Evolutionary conservation across 2,329 filamentous ascomycete species (phyloP), one percentile per base, ranked within the genome.

Genomic region (Tolypocladium paradoxum): DNA sequence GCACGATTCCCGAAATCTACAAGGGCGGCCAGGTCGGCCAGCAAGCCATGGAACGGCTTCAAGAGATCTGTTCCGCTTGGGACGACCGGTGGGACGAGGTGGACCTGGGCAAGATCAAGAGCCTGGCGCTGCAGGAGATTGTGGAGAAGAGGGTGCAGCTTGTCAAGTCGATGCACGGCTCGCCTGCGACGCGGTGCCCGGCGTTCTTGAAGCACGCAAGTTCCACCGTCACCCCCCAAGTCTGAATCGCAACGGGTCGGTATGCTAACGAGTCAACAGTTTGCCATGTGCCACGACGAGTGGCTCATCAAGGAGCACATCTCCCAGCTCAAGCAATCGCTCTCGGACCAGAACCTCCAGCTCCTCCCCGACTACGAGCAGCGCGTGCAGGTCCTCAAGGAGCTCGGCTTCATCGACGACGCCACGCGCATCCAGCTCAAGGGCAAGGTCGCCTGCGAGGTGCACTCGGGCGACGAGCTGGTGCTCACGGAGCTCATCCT

Each of bases 301-400:
- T 97, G 92, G 90, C 79, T 95, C 48, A 90, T 99, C 68, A 89
- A 93, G 67, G 90, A 96, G 67, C 91, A 95, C 62, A 96, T 99
- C 61, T 82, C 84, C 16, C 84, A 91, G 56, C 77, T 99, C 55
- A 89, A 91, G 56, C 86, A 90, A 64, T 78, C 92, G 31, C 90
- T 97, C 72, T 96, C 93, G 1, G 90, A 97, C 67, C 92, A 97
- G 67, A 97, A 97, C 65, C 81, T 99, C 2, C 91, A 96, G 65
- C 80, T 99, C 5, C 80, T 99, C 11, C 93, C 93, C 0, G 93
- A 99, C 70, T 99, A 99, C 65, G 88, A 97, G 65, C 93, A 97
- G 71, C 86, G 93, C 49, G 89, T 97, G 37, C 83, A 87, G 57
- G 93, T 99, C 0, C 78, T 99, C 47, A 91, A 89, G 66, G 91